Evolutionary conservation across 495 filamentous ascomycete genomes (phyloP), one percentile per base, ranked within the genome.

Genomic region (Xylaria cubensis): DNA sequence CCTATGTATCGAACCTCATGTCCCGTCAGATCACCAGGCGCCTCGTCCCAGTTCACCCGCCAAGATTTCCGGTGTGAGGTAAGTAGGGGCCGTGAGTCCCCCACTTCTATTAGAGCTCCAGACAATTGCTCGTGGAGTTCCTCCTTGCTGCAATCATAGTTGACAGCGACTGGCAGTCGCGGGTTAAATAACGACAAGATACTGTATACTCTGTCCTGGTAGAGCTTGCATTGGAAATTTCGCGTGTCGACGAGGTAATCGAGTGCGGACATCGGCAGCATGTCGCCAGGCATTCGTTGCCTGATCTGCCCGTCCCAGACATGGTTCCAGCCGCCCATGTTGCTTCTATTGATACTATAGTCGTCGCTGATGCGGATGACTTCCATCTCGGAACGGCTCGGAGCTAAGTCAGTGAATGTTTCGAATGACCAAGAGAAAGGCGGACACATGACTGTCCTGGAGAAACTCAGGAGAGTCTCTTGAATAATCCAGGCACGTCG

Each of bases 311-410:
- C 36, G 9, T 62, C 59, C 36, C 36, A 62, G 34, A 62, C 59
- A 15, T 62, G 59, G 36, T 62, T 62, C 59, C 59, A 62, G 1
- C 59, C 59, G 4, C 59, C 59, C 59, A 19, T 8, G n/a, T 62
- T 62, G 59, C 59, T 62, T 19, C 36, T 62, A 9, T 62, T 41
- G 19, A 62, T 42, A 24, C 32, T 41, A 13, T 62, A 62, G 36
- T 62, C 59, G 13, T 62, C 59, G 36, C 59, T 62, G 7, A 62
- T 62, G 6, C 59, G 59, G 36, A 62, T 62, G 59, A 62, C 59
- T 7, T 62, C 59, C 36, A 42, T 12, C 0, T 21, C n/a, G 2
- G 34, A 21, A 19, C 36, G 29, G 36, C 59, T 62, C 19, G 59
- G 59, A 9, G 36, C 59, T 4, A 62, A 13, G 32, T 13, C 8